Conservation (phyloP, 2,329 filamentous ascomycete species). For the Chalaropsis ovoidea region DNA sequence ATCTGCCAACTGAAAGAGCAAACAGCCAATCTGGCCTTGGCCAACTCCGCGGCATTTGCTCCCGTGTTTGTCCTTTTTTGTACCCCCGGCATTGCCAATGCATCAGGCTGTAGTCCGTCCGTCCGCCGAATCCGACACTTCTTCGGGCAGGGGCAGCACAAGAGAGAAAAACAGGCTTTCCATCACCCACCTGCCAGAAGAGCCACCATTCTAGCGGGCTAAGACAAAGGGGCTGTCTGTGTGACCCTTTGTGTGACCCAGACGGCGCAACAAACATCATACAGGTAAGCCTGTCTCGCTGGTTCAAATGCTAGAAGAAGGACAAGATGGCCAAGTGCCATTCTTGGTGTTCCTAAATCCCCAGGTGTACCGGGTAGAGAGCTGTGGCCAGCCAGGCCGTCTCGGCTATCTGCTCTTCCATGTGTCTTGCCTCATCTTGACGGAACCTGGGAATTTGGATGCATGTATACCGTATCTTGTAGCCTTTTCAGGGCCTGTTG, state of each 20-base stretch:
- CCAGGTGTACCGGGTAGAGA: background rate
- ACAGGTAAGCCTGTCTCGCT: constrained; percentile 7
- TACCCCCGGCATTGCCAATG: background rate
- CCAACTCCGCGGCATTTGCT: background rate
- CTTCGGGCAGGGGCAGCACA: background rate
- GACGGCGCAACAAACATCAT: constrained; percentile 1
- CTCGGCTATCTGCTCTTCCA: constrained; percentile 3
- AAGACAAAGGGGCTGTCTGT: constrained; percentile 9
- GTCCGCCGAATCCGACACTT: background rate
- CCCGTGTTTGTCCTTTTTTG: background rate
- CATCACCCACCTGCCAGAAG: constrained; percentile 2
- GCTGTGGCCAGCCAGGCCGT: background rate
- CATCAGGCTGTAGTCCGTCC: background rate
- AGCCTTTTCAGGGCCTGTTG: background rate
- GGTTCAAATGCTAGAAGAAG: background rate
- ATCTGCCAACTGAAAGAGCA: background rate
- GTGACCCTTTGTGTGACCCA: background rate
- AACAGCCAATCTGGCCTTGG: background rate
- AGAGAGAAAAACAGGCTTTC: constrained; percentile 8
- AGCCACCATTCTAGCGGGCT: background rate
- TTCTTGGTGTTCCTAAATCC: constrained; percentile 4
- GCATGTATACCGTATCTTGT: background rate
- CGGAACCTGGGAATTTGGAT: background rate
- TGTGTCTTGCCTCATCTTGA: constrained; percentile 6
- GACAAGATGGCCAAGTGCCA: background rate